Conservation (phyloP, 768 basidiomycete species). For the Sporobolomyces phaffii region DNA sequence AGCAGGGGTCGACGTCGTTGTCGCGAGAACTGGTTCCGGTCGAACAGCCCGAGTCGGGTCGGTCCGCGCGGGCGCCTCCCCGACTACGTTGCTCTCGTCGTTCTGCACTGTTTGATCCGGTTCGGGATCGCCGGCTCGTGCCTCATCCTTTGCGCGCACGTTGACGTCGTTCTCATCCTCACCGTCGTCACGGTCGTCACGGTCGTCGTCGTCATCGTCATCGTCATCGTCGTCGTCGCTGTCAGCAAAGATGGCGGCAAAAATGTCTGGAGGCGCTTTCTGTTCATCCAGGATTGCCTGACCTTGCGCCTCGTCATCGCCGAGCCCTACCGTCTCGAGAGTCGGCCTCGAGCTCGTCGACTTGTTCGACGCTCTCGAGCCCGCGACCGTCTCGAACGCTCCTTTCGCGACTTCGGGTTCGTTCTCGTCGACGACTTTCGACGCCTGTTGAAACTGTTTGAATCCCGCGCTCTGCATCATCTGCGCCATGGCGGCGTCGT, state of each 20-base stretch:
- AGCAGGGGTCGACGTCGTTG: conserved; percentile 8
- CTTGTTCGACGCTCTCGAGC: conserved; percentile 42
- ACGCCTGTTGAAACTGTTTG: conserved; percentile 37
- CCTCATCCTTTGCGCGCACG: neutral
- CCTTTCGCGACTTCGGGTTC: conserved; percentile 19
- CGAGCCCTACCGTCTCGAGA: conserved; percentile 75
- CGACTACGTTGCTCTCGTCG: no score
- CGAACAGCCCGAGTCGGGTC: no score
- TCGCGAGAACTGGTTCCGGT: no score
- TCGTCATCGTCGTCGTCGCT: conserved; percentile 81
- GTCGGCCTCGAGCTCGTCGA: conserved; percentile 50
- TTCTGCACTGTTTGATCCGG: no score
- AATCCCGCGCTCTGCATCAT: conserved; percentile 27
- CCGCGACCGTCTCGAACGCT: neutral
- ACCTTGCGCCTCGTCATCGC: conserved; percentile 86
- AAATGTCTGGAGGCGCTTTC: conserved; percentile 81
- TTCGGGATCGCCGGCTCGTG: no score
- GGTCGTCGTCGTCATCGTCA: conserved; percentile 53
- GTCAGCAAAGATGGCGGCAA: conserved; percentile 96
- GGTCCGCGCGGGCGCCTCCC: no score
- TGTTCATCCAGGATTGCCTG: conserved; percentile 79
- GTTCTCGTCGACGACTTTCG: conserved; percentile 35
- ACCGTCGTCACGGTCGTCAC: conserved; percentile 38
- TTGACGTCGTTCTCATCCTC: neutral
- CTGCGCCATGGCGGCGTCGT: conserved; percentile 36